Base-by-base conservation (phyloP, 2,329 filamentous ascomycete genomes). In the Lasiodiplodia citricola region DNA sequence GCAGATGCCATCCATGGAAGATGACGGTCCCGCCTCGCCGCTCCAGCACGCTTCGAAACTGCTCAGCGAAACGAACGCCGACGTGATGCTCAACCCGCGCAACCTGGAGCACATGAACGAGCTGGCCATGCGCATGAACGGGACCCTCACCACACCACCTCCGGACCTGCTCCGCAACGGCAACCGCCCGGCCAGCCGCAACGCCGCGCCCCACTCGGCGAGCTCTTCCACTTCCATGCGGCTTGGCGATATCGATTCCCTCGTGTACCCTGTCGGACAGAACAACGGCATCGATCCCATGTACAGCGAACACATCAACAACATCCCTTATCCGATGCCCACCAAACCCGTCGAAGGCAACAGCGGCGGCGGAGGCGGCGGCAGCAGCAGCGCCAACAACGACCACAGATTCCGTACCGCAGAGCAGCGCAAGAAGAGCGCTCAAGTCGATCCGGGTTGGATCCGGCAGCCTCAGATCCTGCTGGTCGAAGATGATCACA, bases 271-370 rank as follows among this genome's bases (percentile, higher is more conserved):
- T 0, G 93, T 97, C 18, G 94, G 94, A 21, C 90, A 94, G 72
- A 96, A 91, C 0, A 92, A 96, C 72, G 94, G 94, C 66, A 97
- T 97, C 72, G 94, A 97, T 76, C 94, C 95, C 1, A 96, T 97
- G 86, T 94, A 95, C 77, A 91, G 92, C 73, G 94, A 97, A 74
- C 94, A 97, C 76, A 93, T 97, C 76, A 90, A 95, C 82, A 97
- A 97, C 77, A 96, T 97, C 68, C 93, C 94, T 0, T 98, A 97
- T 77, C 86, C 91, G 10, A 84, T 93, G 80, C 93, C 88, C 18
- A 85, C 92, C 2, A 93, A 91, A 73, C 84, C 86, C 6, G 74
- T 83, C 18, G 87, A 89, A 62, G n/a, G n/a, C 44, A 47, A 21
- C 44, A 47, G n/a, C 44, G n/a, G 18, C 72, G 82, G 44, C n/a